These are phyloP conservation scores for Penicillium paneum DNA, from an alignment of 2,329 filamentous ascomycete species.

Conservation along the genomic window DNA sequence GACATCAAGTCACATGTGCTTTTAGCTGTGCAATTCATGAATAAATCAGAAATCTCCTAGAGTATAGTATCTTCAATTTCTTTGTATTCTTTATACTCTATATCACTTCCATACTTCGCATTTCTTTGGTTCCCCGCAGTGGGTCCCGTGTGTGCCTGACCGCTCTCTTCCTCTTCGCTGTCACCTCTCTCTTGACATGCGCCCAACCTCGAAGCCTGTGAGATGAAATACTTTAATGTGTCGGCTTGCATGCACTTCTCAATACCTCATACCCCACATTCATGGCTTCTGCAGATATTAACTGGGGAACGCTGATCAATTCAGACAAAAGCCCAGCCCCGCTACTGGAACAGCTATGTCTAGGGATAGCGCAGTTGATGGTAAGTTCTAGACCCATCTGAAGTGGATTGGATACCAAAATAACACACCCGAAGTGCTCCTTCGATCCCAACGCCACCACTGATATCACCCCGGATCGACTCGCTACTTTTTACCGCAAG, in stretches of 20 bases:
- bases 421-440: constrained; percentile 21
- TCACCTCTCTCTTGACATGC: neutral
- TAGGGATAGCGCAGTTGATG: constrained; percentile 66
- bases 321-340: constrained; percentile 65
- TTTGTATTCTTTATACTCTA: neutral
- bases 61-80: neutral
- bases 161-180: constrained; percentile 14
- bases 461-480: constrained; percentile 60
- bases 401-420: neutral
- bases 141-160: constrained; percentile 25
- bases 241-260: constrained; percentile 4
- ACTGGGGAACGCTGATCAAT: constrained; percentile 64
- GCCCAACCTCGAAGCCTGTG: constrained; percentile 8
- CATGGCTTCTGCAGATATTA: constrained; percentile 38
- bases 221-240: constrained; percentile 10
- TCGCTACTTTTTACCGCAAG: constrained; percentile 72
- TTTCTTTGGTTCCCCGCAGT: constrained; percentile 17
- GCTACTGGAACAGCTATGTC: constrained; percentile 64
- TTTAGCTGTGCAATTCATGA: neutral
- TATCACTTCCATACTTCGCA: neutral
- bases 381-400: constrained; percentile 49
- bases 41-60: neutral
- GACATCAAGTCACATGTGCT: constrained; percentile 1
- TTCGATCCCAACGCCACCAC: constrained; percentile 34
- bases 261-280: constrained; percentile 8